Conservation (phyloP, 164 flowering plant genomes). For the Magnolia changhungtana region DNA sequence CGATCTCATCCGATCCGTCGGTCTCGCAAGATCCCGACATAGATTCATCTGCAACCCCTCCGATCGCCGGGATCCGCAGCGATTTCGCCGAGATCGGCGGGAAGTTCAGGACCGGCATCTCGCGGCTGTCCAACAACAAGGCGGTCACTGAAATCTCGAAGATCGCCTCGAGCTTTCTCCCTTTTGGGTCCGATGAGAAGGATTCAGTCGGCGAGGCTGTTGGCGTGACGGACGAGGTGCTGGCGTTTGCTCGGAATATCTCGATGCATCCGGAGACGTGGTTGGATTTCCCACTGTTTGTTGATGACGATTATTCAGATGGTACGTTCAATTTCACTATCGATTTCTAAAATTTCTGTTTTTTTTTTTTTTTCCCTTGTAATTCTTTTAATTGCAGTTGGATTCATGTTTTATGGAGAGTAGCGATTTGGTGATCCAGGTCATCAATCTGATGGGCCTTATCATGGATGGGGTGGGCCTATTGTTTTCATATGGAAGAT, state of each 20-base stretch:
- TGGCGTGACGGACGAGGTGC: slow-evolving; percentile 80
- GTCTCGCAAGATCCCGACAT: slow-evolving; percentile 15
- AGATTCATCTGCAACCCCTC: slow-evolving; percentile 23
- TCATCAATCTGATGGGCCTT: not conserved
- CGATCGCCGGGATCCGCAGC: slow-evolving; percentile 23
- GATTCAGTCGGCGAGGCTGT: slow-evolving; percentile 33
- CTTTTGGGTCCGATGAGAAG: slow-evolving; percentile 33
- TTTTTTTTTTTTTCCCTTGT: not conserved
- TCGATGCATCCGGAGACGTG: slow-evolving; percentile 97
- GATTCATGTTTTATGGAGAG: not conserved
- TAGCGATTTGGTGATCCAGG: no score
- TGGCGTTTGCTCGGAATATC: slow-evolving; percentile 82
- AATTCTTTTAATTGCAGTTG: not conserved
- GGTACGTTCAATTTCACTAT: slow-evolving; percentile 36
- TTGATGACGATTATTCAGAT: slow-evolving; percentile 76
- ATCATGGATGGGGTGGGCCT: not conserved
- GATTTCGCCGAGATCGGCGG: slow-evolving; percentile 47
- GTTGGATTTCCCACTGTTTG: slow-evolving; percentile 86
- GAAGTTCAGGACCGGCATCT: slow-evolving; percentile 30
- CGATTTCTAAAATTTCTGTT: not conserved
- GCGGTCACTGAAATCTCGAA: slow-evolving; percentile 40
- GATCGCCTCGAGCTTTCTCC: slow-evolving; percentile 40
- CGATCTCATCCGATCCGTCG: slow-evolving; percentile 18
- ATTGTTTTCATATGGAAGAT: not conserved
- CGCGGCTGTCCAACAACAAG: slow-evolving; percentile 20